Base-by-base conservation (phyloP, 2,329 filamentous ascomycete genomes). In the Pseudogymnoascus pannorum region DNA sequence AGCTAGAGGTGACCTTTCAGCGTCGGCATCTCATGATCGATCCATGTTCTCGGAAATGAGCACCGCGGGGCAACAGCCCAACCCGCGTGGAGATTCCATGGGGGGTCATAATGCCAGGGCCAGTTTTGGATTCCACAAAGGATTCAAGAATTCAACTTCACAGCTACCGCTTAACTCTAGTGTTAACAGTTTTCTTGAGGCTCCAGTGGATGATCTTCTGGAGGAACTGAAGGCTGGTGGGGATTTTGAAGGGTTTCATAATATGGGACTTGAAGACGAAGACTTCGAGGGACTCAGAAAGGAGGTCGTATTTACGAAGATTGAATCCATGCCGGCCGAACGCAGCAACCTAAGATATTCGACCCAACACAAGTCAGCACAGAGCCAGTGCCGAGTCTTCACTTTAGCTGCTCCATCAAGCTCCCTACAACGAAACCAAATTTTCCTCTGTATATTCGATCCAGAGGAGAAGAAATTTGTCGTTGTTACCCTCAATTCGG, bases 1-100 rank as follows among this genome's bases (percentile, higher is more conserved):
- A 60, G 92, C 92, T 14, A 83, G 93, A 68, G 89, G 90, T 31
- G 93, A 97, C 71, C 78, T 97, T 18, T 93, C 91, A 0, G 87
- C 90, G 8, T 94, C 88, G 14, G 57, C 57, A 24, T 38, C 57
- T 24, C 89, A 93, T 66, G 92, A 96, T 67, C 83, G 89, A 68
- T 81, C 87, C 1, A 82, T 87, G n/a, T 95, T 96, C 70, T 82
- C 86, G 26, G 92, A 96, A 57, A 83, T 87, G 63, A 81, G 83
- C 14, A 66, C 65, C 22, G 67, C 65, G 7, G 77, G 78, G 60
- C 78, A 75, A 67, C 78, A 74, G 73, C 72, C 59, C 70, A 31
- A 62, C 20, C 75, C 60, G 67, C 77, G 72, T 60, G 76, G 74
- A 42, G 87, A 94, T 60, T 96, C 92, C 1, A 83, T 94, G 65